These are phyloP conservation scores for Hevea brasiliensis DNA, from an alignment of 345 rosid genomes.

Conservation along the genomic window DNA sequence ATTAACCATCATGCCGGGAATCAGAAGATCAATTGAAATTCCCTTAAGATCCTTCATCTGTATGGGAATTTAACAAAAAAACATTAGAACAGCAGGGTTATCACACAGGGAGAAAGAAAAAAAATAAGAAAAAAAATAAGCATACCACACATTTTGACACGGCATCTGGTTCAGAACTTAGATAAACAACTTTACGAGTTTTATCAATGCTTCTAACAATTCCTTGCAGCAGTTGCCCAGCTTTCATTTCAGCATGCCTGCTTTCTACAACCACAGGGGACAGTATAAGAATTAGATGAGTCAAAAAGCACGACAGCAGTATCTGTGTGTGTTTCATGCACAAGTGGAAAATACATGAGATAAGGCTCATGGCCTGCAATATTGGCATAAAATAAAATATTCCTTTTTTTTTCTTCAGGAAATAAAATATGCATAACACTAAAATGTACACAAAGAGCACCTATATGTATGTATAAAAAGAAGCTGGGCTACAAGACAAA, in stretches of 20 bases:
- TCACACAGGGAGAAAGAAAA: not conserved
- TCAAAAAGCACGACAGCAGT: not conserved
- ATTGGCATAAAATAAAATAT: not conserved
- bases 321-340: not conserved
- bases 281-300: not conserved
- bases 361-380: not conserved
- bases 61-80: constrained; percentile 17
- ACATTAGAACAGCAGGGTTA: constrained; percentile 5
- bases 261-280: constrained; percentile 33
- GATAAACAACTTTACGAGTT: constrained; percentile 65
- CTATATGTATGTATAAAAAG: not conserved
- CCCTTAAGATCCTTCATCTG: constrained; percentile 92
- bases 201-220: constrained; percentile 72
- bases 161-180: constrained; percentile 62
- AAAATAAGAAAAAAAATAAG: constrained; percentile 11
- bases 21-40: constrained; percentile 86
- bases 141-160: constrained; percentile 81
- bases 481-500: not conserved
- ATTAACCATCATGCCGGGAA: constrained; percentile 95
- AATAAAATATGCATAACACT: too few relatives aligned
- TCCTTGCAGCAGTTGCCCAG: constrained; percentile 77
- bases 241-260: constrained; percentile 42
- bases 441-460: too few relatives aligned
- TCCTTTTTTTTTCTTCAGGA: too few relatives aligned
- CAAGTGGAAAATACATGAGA: not conserved